These are phyloP conservation scores for Vanrija pseudolonga DNA, from an alignment of 1,284 basidiomycete species.

Conservation along the genomic window DNA sequence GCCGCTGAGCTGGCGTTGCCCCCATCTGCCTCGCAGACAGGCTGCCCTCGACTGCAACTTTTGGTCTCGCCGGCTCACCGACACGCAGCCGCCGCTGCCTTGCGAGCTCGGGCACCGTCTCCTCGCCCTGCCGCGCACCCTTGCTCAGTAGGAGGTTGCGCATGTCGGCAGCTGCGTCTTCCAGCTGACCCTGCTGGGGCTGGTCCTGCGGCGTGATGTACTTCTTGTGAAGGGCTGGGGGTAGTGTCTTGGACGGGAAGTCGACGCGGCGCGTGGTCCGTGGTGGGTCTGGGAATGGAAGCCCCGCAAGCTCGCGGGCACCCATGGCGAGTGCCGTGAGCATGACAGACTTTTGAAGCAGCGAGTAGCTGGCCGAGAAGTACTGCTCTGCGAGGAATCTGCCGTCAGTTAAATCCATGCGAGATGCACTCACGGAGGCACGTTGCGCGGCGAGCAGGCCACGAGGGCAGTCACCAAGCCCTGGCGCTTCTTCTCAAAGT, in stretches of 20 bases:
- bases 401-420: neutral
- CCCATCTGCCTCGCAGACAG: conserved; percentile 4
- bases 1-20: conserved; percentile 5
- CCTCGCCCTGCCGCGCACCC: conserved; percentile 40
- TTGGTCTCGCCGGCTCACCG: conserved; percentile 40
- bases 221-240: conserved; percentile 63
- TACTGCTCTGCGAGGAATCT: conserved; percentile 87
- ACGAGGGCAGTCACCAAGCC: conserved; percentile 73
- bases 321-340: conserved; percentile 80
- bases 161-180: conserved; percentile 33
- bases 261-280: conserved; percentile 34
- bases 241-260: conserved; percentile 76
- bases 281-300: conserved; percentile 54
- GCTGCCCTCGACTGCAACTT: conserved; percentile 29
- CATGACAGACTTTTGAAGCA: conserved; percentile 75
- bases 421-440: conserved; percentile 66
- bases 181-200: conserved; percentile 25
- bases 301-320: conserved; percentile 74
- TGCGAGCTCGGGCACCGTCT: conserved; percentile 57
- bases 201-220: conserved; percentile 54
- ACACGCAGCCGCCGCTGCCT: conserved; percentile 74
- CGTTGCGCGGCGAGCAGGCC: conserved; percentile 67
- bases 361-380: conserved; percentile 86
- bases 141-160: conserved; percentile 37
- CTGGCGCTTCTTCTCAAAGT: conserved; percentile 74